A percentile compares a stretch with the other conserved stretches of the same genome.
Conservation (phyloP, 2,329 filamentous ascomycete genomes). For the Colletotrichum sp. region DNA sequence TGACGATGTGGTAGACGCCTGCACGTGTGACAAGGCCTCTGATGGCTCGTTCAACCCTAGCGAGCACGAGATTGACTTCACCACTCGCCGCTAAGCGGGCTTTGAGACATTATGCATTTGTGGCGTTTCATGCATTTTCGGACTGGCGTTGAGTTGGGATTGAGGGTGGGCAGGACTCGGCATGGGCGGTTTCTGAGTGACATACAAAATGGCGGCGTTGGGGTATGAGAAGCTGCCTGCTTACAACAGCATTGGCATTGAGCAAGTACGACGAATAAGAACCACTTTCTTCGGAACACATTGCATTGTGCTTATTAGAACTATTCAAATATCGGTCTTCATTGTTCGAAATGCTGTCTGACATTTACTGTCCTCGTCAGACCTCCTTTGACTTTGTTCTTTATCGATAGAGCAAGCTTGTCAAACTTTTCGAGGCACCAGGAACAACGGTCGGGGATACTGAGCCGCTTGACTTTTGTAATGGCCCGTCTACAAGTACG, state of each 20-base stretch:
- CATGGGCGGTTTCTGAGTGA: background rate
- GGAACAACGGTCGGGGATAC: background rate
- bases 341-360: background rate
- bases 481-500: background rate
- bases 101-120: background rate
- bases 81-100: conserved; percentile 50
- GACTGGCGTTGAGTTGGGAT: background rate
- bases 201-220: background rate
- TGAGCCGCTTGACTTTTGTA: background rate
- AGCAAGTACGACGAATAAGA: background rate
- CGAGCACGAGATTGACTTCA: conserved; percentile 84
- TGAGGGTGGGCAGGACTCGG: background rate
- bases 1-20: conserved; percentile 55
- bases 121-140: background rate
- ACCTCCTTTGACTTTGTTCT: background rate
- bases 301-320: background rate
- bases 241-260: background rate
- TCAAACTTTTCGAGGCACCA: background rate
- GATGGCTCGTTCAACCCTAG: conserved; percentile 65
- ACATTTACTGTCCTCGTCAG: background rate
- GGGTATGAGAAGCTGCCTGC: background rate
- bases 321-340: background rate
- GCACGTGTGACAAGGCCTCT: conserved; percentile 81
- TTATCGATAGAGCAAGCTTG: background rate
- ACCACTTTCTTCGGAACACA: background rate